These are phyloP conservation scores for Rhizopogon vinicolor DNA, from an alignment of 768 basidiomycete genomes.

Conservation along the genomic window DNA sequence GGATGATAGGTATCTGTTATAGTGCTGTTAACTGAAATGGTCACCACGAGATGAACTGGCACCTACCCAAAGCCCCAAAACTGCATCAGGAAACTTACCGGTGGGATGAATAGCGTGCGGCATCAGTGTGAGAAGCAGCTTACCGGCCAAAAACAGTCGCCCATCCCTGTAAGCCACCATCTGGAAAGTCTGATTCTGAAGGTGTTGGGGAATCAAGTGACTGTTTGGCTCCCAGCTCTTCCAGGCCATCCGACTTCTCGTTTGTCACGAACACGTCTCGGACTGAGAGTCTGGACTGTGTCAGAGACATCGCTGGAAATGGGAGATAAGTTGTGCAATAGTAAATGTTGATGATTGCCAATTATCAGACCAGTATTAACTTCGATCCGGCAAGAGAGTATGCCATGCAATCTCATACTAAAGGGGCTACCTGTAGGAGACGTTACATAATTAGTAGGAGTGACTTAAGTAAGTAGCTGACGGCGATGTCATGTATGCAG, in stretches of 20 bases:
- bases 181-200: neutral
- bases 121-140: neutral
- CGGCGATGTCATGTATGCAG: neutral
- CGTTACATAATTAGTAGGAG: neutral
- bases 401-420: neutral
- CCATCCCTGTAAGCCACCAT: constrained; percentile 9
- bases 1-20: constrained; percentile 20
- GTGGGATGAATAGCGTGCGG: neutral
- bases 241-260: neutral
- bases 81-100: constrained; percentile 18
- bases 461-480: neutral
- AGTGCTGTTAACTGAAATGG: neutral
- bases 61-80: constrained; percentile 23
- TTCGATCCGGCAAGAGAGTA: neutral
- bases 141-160: constrained; percentile 7
- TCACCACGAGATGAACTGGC: neutral
- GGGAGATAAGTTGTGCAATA: neutral
- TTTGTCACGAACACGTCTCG: neutral
- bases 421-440: neutral
- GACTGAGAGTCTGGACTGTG: neutral
- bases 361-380: neutral
- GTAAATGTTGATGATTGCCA: neutral
- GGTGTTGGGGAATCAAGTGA: neutral
- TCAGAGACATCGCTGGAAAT: neutral
- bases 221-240: neutral